Evolutionary conservation across 1,139 yeast genomes (phyloP).

Genomic region (Yamadazyma oceani): DNA sequence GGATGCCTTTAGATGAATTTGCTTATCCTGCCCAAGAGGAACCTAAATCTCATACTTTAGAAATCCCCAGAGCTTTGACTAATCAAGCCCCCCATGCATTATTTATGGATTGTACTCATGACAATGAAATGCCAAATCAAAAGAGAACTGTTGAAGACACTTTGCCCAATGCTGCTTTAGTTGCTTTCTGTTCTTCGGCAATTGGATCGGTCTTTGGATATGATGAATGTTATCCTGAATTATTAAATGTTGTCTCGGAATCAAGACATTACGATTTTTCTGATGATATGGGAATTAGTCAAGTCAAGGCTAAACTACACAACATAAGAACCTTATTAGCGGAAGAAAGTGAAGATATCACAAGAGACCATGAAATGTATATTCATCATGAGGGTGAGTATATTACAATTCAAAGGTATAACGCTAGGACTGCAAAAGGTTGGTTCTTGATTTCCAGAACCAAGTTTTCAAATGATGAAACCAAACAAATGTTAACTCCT

Average conservation of each 20-base stretch:
- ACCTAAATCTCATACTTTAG: constrained; percentile 40
- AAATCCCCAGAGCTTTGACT: constrained; percentile 63
- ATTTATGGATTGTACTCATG: constrained; percentile 98
- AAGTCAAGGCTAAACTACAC: constrained; percentile 63
- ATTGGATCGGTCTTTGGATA: constrained; percentile 94
- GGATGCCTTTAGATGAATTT: constrained; percentile 71
- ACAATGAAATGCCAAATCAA: constrained; percentile 85
- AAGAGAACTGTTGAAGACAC: constrained; percentile 94
- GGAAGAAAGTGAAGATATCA: constrained; percentile 58
- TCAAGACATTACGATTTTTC: constrained; percentile 58
- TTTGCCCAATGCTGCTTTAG: constrained; percentile 90
- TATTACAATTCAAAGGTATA: constrained; percentile 85
- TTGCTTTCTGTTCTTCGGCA: constrained; percentile 89
- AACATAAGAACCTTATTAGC: constrained; percentile 62
- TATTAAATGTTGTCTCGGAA: constrained; percentile 83
- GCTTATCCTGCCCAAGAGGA: constrained; percentile 59
- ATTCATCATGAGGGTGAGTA: constrained; percentile 93
- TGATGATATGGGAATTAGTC: constrained; percentile 61
- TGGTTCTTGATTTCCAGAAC: constrained; percentile 88
- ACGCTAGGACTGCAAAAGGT: constrained; percentile 83
- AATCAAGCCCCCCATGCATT: constrained; percentile 84
- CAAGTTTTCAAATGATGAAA: constrained; percentile 53
- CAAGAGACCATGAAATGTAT: constrained; percentile 84
- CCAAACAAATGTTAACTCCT: constrained; percentile 58
- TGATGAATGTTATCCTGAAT: constrained; percentile 85